phyloP scores from a whole-genome alignment of 1,284 basidiomycete genomes.

The Ustilago vetiveriae region DNA sequence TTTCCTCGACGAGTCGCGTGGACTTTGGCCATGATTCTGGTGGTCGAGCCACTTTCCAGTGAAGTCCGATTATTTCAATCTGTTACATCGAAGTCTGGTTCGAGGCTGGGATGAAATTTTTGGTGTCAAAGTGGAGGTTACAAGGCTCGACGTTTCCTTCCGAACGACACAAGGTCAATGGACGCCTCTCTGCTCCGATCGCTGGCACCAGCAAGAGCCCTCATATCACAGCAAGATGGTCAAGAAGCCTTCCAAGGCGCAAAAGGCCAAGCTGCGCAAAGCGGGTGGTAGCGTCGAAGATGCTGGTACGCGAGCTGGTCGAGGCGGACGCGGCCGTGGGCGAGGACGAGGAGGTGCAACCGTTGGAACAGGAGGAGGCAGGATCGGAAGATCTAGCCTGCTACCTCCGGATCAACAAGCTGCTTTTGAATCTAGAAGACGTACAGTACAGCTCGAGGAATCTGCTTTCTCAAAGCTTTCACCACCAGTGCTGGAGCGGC shows the following conservation, averaged over 20 bases:
- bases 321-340: slow-evolving; percentile 17
- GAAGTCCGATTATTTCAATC: background rate
- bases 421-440: slow-evolving; percentile 31
- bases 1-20: slow-evolving; percentile 15
- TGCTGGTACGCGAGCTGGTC: slow-evolving; percentile 11
- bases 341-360: slow-evolving; percentile 14
- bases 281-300: slow-evolving; percentile 14
- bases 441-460: slow-evolving; percentile 45
- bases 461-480: slow-evolving; percentile 54
- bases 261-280: slow-evolving; percentile 39
- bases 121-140: background rate
- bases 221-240: too few species aligned
- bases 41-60: slow-evolving; percentile 28
- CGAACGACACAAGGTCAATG: too few species aligned
- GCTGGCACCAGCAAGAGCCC: too few species aligned
- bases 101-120: too few species aligned
- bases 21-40: background rate
- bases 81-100: too few species aligned
- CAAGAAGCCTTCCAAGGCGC: slow-evolving; percentile 48
- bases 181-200: too few species aligned
- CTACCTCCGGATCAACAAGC: slow-evolving; percentile 39
- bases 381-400: slow-evolving; percentile 22
- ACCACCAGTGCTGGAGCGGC: slow-evolving; percentile 46
- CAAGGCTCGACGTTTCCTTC: too few species aligned
- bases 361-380: slow-evolving; percentile 7